Conservation (phyloP, 2,329 filamentous ascomycete species). For the Leptoxyphium fumago region DNA sequence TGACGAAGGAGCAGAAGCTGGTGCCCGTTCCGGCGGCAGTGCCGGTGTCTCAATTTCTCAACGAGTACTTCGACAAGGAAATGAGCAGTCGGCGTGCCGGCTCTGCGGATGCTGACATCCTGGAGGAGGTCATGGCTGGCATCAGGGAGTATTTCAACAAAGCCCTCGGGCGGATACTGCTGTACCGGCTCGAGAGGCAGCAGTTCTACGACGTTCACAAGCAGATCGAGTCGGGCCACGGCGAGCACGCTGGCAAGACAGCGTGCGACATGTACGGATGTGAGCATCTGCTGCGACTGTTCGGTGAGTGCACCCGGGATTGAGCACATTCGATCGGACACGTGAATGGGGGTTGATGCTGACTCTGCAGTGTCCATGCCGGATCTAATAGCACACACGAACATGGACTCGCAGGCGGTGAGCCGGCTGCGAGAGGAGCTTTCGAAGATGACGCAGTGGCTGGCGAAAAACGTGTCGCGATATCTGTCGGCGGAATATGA, state of each 20-base stretch:
- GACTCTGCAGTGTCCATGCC: slow-evolving; percentile 59
- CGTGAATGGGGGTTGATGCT: slow-evolving; percentile 2
- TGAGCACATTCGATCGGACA: neutral
- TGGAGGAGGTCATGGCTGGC: slow-evolving; percentile 78
- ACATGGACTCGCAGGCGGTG: slow-evolving; percentile 90
- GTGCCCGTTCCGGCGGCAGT: slow-evolving; percentile 67
- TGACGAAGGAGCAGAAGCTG: slow-evolving; percentile 87
- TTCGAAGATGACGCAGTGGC: slow-evolving; percentile 70
- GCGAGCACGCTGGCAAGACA: slow-evolving; percentile 53
- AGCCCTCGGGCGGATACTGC: slow-evolving; percentile 68
- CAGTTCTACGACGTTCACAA: slow-evolving; percentile 72
- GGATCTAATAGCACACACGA: slow-evolving; percentile 89
- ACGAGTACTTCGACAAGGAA: slow-evolving; percentile 68
- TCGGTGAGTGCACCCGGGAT: slow-evolving; percentile 46
- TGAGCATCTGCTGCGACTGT: slow-evolving; percentile 76
- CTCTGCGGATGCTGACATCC: slow-evolving; percentile 63
- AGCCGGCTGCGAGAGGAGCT: slow-evolving; percentile 80
- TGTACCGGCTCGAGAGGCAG: slow-evolving; percentile 86
- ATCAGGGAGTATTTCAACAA: slow-evolving; percentile 91
- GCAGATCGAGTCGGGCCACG: slow-evolving; percentile 45
- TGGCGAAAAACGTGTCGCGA: slow-evolving; percentile 57
- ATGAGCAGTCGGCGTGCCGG: slow-evolving; percentile 48
- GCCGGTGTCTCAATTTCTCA: slow-evolving; percentile 62
- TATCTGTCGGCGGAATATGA: slow-evolving; percentile 73
- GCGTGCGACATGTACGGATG: slow-evolving; percentile 78